Base-by-base conservation (phyloP, 2,329 filamentous ascomycete species). In the Exophiala sp. region DNA sequence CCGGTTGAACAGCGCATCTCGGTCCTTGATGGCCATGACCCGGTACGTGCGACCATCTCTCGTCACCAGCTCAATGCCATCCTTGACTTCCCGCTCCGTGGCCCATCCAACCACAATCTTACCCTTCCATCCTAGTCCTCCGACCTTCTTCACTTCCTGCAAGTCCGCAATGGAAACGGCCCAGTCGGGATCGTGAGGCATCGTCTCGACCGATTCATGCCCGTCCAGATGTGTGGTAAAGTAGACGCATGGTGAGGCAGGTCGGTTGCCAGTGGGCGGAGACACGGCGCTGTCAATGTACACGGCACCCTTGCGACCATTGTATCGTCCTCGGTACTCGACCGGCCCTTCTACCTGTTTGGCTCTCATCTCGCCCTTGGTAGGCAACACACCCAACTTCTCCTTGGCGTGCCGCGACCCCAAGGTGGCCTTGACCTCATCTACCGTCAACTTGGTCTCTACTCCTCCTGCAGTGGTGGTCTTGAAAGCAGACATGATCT, bases 61-160 rank as follows among this genome's bases (percentile, higher is more conserved):
- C n/a, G 81, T 80, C 21, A 71, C 71, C 56, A 91, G 79, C 57
- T 86, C 74, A 57, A 94, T 59, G 0, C 86, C 86, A 69, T 93
- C 88, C 0, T 83, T 80, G 23, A 93, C 80, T 65, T 90, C 82
- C 41, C 81, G 75, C 0, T 81, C 78, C 61, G 88, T 76, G 1
- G 85, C 82, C 86, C 88, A 88, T 0, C 87, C 86, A 1, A 93
- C 85, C 1, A 93, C 76, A 43, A 93, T 69, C 70, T 88, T 91
- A 1, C 82, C 81, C 68, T 93, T 94, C 87, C 87, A 94, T 0
- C 87, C 86, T 29, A 90, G 73, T 0, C 88, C 88, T 3, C 88
- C 87, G 1, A 90, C 72, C 68, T 94, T 94, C 65, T 82, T 85
- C 46, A 94, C 63, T 65, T 90, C 86, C 43, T 66, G 70, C 39